Conservation (phyloP, 208 protist species). For the Acanthamoeba castellanii region DNA sequence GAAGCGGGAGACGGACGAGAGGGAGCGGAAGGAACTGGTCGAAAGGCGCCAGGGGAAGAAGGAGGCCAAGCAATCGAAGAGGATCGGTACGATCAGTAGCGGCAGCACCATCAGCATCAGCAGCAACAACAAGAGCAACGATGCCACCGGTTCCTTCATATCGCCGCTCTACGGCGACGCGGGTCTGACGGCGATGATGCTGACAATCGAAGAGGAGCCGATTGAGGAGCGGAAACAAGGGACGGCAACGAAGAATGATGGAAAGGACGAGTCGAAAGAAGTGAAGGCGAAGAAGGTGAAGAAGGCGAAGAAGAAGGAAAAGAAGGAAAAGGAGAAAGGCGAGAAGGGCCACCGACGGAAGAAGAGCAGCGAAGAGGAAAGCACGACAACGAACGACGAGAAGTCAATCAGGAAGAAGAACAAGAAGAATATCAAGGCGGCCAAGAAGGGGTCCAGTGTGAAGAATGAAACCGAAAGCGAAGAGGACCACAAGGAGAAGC, state of each 20-base stretch:
- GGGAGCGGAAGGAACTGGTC: background rate
- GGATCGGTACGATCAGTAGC: background rate
- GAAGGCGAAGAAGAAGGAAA: background rate
- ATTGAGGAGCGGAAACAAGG: background rate
- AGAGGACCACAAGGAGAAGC: background rate
- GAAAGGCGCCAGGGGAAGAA: background rate
- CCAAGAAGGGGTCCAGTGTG: background rate
- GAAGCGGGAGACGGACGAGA: background rate
- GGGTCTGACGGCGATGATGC: background rate
- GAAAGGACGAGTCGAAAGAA: background rate
- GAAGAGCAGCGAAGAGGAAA: background rate
- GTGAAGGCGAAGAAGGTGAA: background rate
- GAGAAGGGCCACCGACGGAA: background rate
- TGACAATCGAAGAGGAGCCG: background rate
- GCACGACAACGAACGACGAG: background rate
- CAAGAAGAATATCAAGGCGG: background rate
- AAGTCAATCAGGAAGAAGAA: background rate
- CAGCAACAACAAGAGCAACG: background rate
- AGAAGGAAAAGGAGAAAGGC: background rate
- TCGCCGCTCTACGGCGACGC: constrained; percentile 1
- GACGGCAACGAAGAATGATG: background rate
- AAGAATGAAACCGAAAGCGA: background rate
- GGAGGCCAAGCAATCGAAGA: background rate
- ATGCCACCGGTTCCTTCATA: background rate
- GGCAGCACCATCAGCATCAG: too few species aligned